Conservation (phyloP, 768 basidiomycete genomes). For the Naganishia vaughanmartiniae region DNA sequence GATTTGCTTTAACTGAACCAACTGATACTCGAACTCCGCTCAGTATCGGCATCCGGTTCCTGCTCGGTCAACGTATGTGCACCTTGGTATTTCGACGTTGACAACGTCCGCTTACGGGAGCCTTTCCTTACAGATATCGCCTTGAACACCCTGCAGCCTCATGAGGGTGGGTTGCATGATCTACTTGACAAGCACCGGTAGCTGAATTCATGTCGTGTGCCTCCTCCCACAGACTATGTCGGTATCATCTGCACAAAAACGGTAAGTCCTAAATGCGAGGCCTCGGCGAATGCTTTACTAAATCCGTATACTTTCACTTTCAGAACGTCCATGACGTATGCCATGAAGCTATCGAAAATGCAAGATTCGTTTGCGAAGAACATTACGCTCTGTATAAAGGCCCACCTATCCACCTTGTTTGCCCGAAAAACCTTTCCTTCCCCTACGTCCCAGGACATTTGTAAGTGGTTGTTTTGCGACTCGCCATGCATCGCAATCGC, state of each 20-base stretch:
- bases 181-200: neutral
- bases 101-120: neutral
- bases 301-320: conserved; percentile 95
- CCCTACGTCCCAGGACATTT: conserved; percentile 95
- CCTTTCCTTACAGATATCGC: conserved; percentile 68
- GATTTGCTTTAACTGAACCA: neutral
- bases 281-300: conserved; percentile 60
- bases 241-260: conserved; percentile 96
- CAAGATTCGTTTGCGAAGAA: conserved; percentile 79
- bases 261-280: neutral
- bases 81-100: neutral
- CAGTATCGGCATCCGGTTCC: conserved; percentile 68
- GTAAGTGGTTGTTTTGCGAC: conserved; percentile 37
- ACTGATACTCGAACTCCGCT: neutral
- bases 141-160: conserved; percentile 83
- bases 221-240: conserved; percentile 64
- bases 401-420: conserved; percentile 93
- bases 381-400: conserved; percentile 91
- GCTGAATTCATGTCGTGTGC: neutral
- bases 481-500: neutral
- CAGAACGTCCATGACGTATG: conserved; percentile 93
- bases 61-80: conserved; percentile 87
- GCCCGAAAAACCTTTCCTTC: conserved; percentile 79
- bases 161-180: conserved; percentile 54
- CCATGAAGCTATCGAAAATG: conserved; percentile 98